These are phyloP conservation scores for Amanita subjunquillea DNA, from an alignment of 768 basidiomycete genomes.

Conservation along the genomic window DNA sequence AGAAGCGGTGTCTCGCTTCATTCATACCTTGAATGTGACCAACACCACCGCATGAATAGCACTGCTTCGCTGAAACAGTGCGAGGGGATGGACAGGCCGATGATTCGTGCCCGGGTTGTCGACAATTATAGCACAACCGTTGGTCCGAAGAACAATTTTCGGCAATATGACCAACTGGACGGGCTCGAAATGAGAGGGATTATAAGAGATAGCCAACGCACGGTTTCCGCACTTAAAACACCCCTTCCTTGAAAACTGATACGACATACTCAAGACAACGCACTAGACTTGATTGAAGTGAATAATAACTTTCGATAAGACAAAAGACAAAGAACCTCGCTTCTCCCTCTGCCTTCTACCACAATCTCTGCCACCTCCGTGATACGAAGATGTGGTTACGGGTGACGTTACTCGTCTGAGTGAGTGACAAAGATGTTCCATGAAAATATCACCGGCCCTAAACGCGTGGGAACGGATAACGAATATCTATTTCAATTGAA, in stretches of 20 bases:
- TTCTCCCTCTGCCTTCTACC: conserved; percentile 69
- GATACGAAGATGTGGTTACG: conserved; percentile 38
- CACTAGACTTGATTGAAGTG: conserved; percentile 1
- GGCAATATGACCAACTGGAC: conserved; percentile 82
- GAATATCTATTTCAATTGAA: too few relatives aligned
- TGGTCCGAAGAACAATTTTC: conserved; percentile 85
- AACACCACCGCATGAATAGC: conserved; percentile 88
- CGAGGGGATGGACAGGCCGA: conserved; percentile 80
- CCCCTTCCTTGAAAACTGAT: conserved; percentile 77
- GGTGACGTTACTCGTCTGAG: conserved; percentile 23
- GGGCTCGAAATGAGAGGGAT: conserved; percentile 8
- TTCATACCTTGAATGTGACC: conserved; percentile 66
- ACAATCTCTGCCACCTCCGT: conserved; percentile 59
- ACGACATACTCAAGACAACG: conserved; percentile 52
- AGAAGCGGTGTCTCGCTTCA: neutral
- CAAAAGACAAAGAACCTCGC: conserved; percentile 19
- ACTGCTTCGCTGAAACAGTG: conserved; percentile 78
- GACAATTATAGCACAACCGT: conserved; percentile 90
- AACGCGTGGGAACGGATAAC: neutral
- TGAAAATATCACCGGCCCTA: conserved; percentile 5
- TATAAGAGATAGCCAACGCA: conserved; percentile 27
- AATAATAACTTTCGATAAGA: neutral
- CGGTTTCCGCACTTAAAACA: conserved; percentile 93
- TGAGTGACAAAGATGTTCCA: conserved; percentile 1
- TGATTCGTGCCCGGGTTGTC: conserved; percentile 90